phyloP scores from a whole-genome alignment of 2,329 filamentous ascomycete genomes.

The Hymenoscyphus fructigenus region DNA sequence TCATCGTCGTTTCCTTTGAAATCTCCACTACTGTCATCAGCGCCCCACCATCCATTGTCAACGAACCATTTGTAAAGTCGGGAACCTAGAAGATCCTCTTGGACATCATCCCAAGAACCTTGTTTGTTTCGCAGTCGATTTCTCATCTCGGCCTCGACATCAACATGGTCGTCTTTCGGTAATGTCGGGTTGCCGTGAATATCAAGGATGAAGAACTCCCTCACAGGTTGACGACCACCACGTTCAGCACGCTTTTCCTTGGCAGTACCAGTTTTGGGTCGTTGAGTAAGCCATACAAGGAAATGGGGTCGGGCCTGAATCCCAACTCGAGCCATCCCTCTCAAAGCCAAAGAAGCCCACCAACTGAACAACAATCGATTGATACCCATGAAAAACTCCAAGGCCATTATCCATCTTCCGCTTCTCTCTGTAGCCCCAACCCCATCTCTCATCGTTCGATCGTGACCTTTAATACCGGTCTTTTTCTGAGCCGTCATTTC shows the following conservation, averaged over 20 bases:
- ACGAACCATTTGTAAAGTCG: conserved; percentile 85
- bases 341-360: conserved; percentile 32
- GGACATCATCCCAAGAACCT: conserved; percentile 42
- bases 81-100: conserved; percentile 68
- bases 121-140: conserved; percentile 51
- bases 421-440: conserved; percentile 78
- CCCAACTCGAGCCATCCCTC: conserved; percentile 56
- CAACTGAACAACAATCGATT: conserved; percentile 59
- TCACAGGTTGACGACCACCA: conserved; percentile 38
- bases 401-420: conserved; percentile 73
- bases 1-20: conserved; percentile 60
- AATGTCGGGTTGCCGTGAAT: conserved; percentile 54
- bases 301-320: conserved; percentile 63
- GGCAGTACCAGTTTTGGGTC: conserved; percentile 27
- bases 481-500: conserved; percentile 67
- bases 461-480: conserved; percentile 41
- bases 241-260: conserved; percentile 19
- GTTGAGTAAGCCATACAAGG: conserved; percentile 46
- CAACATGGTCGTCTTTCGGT: conserved; percentile 63
- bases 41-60: conserved; percentile 80
- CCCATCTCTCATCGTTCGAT: conserved; percentile 55
- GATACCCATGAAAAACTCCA: conserved; percentile 76
- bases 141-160: conserved; percentile 79
- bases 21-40: conserved; percentile 75
- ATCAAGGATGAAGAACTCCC: conserved; percentile 52